Percentiles rank a stretch among this genome's conserved stretches.
These are phyloP conservation scores for Raphanus hybrid DNA, from an alignment of 441 rosid genomes.

Conservation along the genomic window DNA sequence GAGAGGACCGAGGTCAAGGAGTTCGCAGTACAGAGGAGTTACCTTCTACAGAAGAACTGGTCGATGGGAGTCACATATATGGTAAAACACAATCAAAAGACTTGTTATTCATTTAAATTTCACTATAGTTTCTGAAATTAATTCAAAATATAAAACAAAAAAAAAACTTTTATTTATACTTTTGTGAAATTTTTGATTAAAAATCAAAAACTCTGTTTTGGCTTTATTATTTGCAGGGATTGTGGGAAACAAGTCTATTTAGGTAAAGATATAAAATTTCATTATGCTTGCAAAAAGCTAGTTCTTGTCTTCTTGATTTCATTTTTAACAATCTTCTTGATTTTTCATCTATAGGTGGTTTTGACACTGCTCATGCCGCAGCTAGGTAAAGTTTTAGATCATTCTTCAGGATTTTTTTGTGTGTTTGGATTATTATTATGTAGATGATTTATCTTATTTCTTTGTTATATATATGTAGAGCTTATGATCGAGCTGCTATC, in stretches of 20 bases:
- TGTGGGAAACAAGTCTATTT: conserved; percentile 96
- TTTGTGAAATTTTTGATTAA: background rate
- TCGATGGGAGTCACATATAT: conserved; percentile 96
- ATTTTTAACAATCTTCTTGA: conserved; percentile 11
- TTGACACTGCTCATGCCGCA: conserved; percentile 94
- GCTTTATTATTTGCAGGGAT: conserved; percentile 59
- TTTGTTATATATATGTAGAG: conserved; percentile 49
- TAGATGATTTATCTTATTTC: background rate
- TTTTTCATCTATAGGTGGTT: conserved; percentile 68
- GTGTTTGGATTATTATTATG: background rate
- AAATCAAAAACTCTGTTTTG: background rate
- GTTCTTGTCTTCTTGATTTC: background rate
- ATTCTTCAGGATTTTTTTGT: conserved; percentile 5
- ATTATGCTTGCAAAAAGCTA: background rate
- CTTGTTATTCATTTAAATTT: background rate
- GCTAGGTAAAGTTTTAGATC: conserved; percentile 68
- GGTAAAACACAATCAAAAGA: conserved; percentile 46
- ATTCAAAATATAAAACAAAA: background rate
- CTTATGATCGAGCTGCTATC: conserved; percentile 95
- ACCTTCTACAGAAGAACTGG: conserved; percentile 95
- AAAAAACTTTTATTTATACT: background rate
- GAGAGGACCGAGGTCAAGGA: conserved; percentile 96
- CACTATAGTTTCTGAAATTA: background rate
- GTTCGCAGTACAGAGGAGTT: conserved; percentile 96
- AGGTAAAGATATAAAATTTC: conserved; percentile 50